A percentile compares a stretch with the other conserved stretches of the same genome.
These are phyloP conservation scores for Ophiosphaerella herpotricha DNA, from an alignment of 2,329 filamentous ascomycete genomes.

Conservation along the genomic window DNA sequence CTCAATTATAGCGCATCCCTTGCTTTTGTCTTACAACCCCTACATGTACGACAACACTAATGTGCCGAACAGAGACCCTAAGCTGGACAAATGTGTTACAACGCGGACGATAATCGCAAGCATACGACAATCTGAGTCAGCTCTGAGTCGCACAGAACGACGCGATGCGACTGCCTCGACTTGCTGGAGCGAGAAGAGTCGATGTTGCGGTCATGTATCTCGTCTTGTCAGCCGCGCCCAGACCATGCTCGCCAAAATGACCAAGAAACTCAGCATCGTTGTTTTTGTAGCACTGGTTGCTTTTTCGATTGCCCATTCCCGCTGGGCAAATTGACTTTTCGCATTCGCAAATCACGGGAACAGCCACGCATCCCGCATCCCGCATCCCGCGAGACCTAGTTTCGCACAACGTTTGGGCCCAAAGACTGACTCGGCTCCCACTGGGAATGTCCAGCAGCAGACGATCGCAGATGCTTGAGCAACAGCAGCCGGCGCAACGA, in stretches of 20 bases:
- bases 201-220: too few relatives aligned
- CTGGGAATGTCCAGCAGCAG: too few relatives aligned
- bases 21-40: constrained; percentile 19
- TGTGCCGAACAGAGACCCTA: too few relatives aligned
- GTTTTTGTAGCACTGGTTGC: too few relatives aligned
- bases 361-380: constrained; percentile 11
- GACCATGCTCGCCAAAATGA: too few relatives aligned
- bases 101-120: too few relatives aligned
- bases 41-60: too few relatives aligned
- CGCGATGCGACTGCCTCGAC: constrained; percentile 18
- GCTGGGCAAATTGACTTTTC: constrained; percentile 8
- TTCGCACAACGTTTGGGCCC: constrained; percentile 3
- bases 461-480: neutral
- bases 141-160: constrained; percentile 15
- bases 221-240: too few relatives aligned
- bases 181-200: constrained; percentile 6
- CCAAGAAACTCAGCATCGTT: too few relatives aligned
- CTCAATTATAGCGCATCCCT: constrained; percentile 9
- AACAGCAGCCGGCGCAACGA: neutral
- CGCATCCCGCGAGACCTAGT: constrained; percentile 7
- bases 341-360: constrained; percentile 12
- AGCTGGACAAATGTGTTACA: too few relatives aligned
- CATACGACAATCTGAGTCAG: neutral
- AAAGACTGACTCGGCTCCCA: neutral
- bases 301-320: neutral